Evolutionary conservation across 2,329 filamentous ascomycete species (phyloP).

Genomic region (Ceratocystis cubensis): DNA sequence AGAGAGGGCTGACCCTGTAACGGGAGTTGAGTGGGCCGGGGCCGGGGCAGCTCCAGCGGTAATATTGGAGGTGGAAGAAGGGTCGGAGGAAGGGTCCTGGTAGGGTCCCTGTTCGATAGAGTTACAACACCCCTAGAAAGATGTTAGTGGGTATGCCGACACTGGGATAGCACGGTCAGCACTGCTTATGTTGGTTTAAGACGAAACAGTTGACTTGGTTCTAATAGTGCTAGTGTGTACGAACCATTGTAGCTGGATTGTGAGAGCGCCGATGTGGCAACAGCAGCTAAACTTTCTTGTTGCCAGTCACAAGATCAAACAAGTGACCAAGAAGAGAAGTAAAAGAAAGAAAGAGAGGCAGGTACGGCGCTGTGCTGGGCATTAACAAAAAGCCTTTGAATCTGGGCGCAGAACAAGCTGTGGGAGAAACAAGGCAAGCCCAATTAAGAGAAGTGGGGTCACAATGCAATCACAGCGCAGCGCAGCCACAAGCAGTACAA

Average conservation of each 20-base stretch:
- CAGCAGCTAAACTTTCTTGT: neutral
- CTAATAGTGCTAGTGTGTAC: neutral
- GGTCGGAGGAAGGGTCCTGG: neutral
- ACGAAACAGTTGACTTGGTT: neutral
- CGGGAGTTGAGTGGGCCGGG: neutral
- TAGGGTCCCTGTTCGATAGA: constrained; percentile 3
- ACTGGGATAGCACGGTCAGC: neutral
- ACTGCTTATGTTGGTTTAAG: neutral
- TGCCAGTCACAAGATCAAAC: neutral
- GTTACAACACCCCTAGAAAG: constrained; percentile 11
- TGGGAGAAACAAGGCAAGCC: neutral
- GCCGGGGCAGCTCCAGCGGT: neutral
- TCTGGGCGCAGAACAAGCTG: constrained; percentile 1
- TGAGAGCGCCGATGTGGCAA: neutral
- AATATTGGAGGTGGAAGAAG: constrained; percentile 7
- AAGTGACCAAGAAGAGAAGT: neutral
- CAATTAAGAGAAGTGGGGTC: constrained; percentile 3
- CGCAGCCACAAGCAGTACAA: constrained; percentile 1
- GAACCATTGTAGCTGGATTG: neutral
- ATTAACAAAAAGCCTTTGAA: neutral
- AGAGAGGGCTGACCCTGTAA: neutral
- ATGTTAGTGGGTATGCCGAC: neutral
- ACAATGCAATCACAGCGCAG: neutral
- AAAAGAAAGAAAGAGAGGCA: neutral
- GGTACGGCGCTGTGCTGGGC: neutral